These are phyloP conservation scores for Casuarina cunninghamiana DNA, from an alignment of 306 rosid genomes.

Conservation along the genomic window DNA sequence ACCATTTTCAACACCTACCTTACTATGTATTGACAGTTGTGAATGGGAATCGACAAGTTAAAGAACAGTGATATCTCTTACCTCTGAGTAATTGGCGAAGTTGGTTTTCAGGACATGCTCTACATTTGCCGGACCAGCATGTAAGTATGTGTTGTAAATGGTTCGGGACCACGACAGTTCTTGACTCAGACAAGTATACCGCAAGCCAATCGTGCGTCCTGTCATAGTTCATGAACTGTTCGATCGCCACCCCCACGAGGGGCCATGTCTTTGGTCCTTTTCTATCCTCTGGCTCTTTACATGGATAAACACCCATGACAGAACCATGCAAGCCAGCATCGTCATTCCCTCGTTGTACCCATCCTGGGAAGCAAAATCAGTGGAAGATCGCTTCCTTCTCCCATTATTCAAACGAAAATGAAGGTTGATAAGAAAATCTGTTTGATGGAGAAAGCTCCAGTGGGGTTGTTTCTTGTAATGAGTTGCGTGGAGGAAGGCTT, in stretches of 20 bases:
- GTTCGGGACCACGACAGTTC: conserved; percentile 84
- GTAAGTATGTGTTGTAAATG: conserved; percentile 80
- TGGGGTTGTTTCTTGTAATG: conserved; percentile 35
- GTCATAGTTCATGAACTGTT: conserved; percentile 69
- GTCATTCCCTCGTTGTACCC: conserved; percentile 37
- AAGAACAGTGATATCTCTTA: conserved; percentile 7
- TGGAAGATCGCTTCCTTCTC: conserved; percentile 16
- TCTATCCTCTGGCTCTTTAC: conserved; percentile 68
- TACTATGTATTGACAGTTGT: too few species aligned
- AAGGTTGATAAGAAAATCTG: neutral
- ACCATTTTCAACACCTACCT: too few species aligned
- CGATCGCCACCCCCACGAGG: conserved; percentile 75
- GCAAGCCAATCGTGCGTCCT: conserved; percentile 92
- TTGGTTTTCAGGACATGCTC: conserved; percentile 88
- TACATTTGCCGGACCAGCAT: conserved; percentile 83
- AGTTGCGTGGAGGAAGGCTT: neutral
- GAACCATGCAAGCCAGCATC: conserved; percentile 38
- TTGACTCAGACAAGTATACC: conserved; percentile 49
- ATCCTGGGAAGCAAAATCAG: conserved; percentile 15
- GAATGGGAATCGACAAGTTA: too few species aligned
- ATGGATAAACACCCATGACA: conserved; percentile 60
- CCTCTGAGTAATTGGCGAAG: conserved; percentile 84
- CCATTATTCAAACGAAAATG: conserved; percentile 31
- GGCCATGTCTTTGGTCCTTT: conserved; percentile 95
- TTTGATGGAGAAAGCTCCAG: conserved; percentile 13